These are phyloP conservation scores for Coniosporium apollinis DNA, from an alignment of 495 filamentous ascomycete species.

Conservation along the genomic window DNA sequence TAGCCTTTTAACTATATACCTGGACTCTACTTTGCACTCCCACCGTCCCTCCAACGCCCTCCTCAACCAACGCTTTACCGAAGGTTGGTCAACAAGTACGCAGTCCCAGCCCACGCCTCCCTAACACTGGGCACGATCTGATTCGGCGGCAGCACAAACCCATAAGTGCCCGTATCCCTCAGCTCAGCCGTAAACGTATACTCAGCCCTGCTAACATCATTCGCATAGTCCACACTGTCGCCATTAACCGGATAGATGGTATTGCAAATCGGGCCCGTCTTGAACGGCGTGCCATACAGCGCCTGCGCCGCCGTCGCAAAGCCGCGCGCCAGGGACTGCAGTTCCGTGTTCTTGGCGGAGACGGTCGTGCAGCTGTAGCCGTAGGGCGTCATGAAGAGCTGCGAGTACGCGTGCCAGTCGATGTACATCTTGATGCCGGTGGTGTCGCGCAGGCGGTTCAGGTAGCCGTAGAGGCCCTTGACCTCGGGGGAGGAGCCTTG, in stretches of 20 bases:
- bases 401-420: slow-evolving; percentile 43
- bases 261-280: slow-evolving; percentile 33
- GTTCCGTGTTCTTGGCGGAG: slow-evolving; percentile 19
- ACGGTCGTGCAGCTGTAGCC: slow-evolving; percentile 31
- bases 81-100: slow-evolving; percentile 33
- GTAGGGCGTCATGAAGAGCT: slow-evolving; percentile 33
- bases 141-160: slow-evolving; percentile 39
- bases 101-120: slow-evolving; percentile 39
- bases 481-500: slow-evolving; percentile 35
- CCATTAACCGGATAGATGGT: slow-evolving; percentile 45
- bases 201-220: slow-evolving; percentile 32
- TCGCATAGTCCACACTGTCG: slow-evolving; percentile 36
- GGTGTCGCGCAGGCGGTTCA: slow-evolving; percentile 21
- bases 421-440: slow-evolving; percentile 42
- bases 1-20: no score
- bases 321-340: slow-evolving; percentile 13
- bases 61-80: no score
- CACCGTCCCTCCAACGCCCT: no score
- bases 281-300: slow-evolving; percentile 30
- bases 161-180: slow-evolving; percentile 28
- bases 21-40: no score
- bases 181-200: slow-evolving; percentile 42
- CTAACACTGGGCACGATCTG: slow-evolving; percentile 35
- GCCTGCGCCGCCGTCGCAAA: slow-evolving; percentile 21
- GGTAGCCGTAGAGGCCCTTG: slow-evolving; percentile 25